Evolutionary conservation across 2,329 filamentous ascomycete species (phyloP), one percentile per base, ranked within the genome.

Genomic region (Thielaviopsis euricoi): DNA sequence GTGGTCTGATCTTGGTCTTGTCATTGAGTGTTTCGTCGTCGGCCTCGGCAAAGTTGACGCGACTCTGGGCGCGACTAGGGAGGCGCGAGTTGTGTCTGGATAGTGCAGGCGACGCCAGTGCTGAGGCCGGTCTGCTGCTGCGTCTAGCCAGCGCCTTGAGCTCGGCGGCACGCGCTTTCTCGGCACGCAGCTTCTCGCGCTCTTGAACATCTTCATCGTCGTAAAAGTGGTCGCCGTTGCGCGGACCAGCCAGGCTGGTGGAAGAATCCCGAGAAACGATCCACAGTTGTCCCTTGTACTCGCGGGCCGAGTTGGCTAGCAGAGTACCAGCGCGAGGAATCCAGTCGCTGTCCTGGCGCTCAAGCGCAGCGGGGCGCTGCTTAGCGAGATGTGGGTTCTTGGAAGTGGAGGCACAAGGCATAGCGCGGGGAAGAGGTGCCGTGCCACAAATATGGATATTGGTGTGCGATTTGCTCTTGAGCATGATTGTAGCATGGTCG

Each of bases 281-380:
- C 83, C 83, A 87, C 15, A 77, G 71, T 67, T 86, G 82, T 15
- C 83, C 83, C 68, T 86, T 86, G 64, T 73, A 82, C 65, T 86
- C 83, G 58, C 82, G 73, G 19, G 81, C 74, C 65, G 82, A 80
- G 55, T 75, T 76, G 58, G 78, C 78, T 63, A 86, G 77, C 52
- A 83, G 66, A 6, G 80, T 80, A 52, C 82, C 82, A 0, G 81
- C 77, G 29, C 82, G 76, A 23, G 83, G 71, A 52, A 86, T 70
- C 82, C 83, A 86, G 68, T 85, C 82, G 58, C 77, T 79, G 63
- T 82, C 76, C 58, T 71, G 71, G 43, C 68, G 68, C 61, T 76
- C 71, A 37, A 65, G 21, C 59, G 43, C 62, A 58, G 51, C 62
- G 63, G 52, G 61, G 58, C 40, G 62, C 60, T 52, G 63, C 60